Percentiles rank a stretch among this genome's conserved stretches.
Evolutionary conservation across 257 asterid genomes (phyloP).

Genomic region (Schizonepeta tenuifolia): DNA sequence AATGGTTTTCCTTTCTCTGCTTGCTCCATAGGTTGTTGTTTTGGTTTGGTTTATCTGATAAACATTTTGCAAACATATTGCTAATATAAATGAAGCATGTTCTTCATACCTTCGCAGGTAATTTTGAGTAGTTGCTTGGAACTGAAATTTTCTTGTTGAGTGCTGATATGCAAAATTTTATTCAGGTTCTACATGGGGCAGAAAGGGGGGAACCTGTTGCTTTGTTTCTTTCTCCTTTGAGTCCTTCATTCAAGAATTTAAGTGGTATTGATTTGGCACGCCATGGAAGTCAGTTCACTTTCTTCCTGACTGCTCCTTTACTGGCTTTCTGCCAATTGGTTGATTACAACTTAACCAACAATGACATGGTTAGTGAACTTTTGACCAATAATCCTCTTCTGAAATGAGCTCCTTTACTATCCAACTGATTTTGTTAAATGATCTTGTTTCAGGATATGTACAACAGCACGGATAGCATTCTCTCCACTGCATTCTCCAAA

Average conservation of each 20-base stretch:
- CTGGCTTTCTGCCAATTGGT: constrained; percentile 91
- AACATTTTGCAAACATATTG: neutral
- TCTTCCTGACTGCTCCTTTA: constrained; percentile 87
- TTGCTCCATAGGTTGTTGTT: constrained; percentile 14
- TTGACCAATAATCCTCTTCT: constrained; percentile 12
- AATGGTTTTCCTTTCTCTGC: constrained; percentile 1
- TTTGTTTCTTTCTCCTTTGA: constrained; percentile 83
- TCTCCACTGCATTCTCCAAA: constrained; percentile 74
- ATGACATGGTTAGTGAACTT: constrained; percentile 58
- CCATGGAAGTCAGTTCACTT: constrained; percentile 89
- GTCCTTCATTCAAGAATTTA: constrained; percentile 70
- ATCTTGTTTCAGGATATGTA: constrained; percentile 55
- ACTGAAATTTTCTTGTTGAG: constrained; percentile 2
- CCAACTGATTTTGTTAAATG: constrained; percentile 32
- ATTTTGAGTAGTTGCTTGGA: neutral
- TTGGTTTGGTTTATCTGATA: neutral
- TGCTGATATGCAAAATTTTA: constrained; percentile 39
- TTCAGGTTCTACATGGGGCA: constrained; percentile 89
- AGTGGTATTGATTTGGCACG: constrained; percentile 50
- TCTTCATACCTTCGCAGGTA: neutral
- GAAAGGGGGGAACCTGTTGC: constrained; percentile 92
- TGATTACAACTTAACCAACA: constrained; percentile 53
- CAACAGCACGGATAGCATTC: constrained; percentile 57
- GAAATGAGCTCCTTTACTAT: constrained; percentile 16
- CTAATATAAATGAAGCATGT: constrained; percentile 12